phyloP scores from a whole-genome alignment of 2,329 filamentous ascomycete genomes.

The Leptoxyphium fumago region DNA sequence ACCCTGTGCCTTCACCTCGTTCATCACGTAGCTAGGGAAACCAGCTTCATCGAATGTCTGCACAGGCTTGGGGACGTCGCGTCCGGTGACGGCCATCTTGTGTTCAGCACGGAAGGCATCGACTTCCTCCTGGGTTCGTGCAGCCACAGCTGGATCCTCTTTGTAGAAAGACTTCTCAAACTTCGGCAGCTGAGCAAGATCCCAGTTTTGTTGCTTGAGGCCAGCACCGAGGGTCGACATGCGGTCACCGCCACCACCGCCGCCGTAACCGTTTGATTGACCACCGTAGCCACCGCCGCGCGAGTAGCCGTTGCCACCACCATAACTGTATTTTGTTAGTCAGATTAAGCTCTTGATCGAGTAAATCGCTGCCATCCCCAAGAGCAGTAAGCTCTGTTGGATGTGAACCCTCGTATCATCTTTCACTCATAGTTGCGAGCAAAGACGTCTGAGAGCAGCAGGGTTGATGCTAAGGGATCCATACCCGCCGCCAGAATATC shows the following conservation, averaged over 20 bases:
- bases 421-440: slow-evolving; percentile 4
- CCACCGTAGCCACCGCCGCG: slow-evolving; percentile 20
- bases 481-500: slow-evolving; percentile 25
- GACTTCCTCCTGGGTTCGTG: slow-evolving; percentile 63
- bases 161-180: slow-evolving; percentile 99
- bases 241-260: slow-evolving; percentile 68
- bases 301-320: slow-evolving; percentile 19
- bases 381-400: too few relatives aligned
- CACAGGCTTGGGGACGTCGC: slow-evolving; percentile 78
- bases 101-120: slow-evolving; percentile 76
- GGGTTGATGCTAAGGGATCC: slow-evolving; percentile 26
- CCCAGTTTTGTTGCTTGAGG: slow-evolving; percentile 81
- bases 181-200: slow-evolving; percentile 67
- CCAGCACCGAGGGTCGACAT: slow-evolving; percentile 85
- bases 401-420: too few relatives aligned
- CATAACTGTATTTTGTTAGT: slow-evolving; percentile 10
- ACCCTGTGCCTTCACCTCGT: slow-evolving; percentile 95
- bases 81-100: slow-evolving; percentile 69
- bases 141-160: slow-evolving; percentile 66
- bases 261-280: slow-evolving; percentile 24
- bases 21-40: slow-evolving; percentile 94
- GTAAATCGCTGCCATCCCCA: too few relatives aligned
- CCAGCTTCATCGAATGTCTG: slow-evolving; percentile 96
- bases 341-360: neutral
- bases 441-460: slow-evolving; percentile 33